A percentile compares a stretch with the other conserved stretches of the same genome.
phyloP scores from a whole-genome alignment of 768 basidiomycete genomes.

The Leccinum sublutescens region DNA sequence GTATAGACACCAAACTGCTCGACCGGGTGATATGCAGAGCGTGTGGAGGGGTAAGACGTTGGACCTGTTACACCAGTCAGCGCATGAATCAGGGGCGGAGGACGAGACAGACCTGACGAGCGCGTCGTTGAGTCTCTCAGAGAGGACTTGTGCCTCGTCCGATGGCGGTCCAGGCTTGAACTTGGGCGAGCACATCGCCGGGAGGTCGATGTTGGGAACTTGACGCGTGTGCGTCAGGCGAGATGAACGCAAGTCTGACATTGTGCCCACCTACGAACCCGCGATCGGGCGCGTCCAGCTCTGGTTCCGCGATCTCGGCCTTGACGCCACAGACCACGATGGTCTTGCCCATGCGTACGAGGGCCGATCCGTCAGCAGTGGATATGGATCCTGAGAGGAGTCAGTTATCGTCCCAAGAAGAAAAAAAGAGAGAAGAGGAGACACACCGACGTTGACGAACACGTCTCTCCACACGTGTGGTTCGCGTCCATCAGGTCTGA shows the following conservation, averaged over 20 bases:
- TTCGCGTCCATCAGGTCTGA: conserved; percentile 83
- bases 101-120: conserved; percentile 57
- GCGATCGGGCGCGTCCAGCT: conserved; percentile 65
- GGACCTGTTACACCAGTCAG: conserved; percentile 44
- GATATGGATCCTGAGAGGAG: conserved; percentile 70
- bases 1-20: conserved; percentile 91
- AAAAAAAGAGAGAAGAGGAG: not conserved
- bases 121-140: conserved; percentile 76
- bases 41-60: conserved; percentile 59
- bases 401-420: not conserved
- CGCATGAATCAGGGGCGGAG: not conserved
- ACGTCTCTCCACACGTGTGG: conserved; percentile 69
- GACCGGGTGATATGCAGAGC: conserved; percentile 78
- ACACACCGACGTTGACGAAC: conserved; percentile 76
- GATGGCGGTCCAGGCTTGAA: conserved; percentile 96
- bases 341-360: conserved; percentile 90
- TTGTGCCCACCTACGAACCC: conserved; percentile 73
- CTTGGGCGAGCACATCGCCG: conserved; percentile 87
- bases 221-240: not conserved
- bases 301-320: conserved; percentile 91
- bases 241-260: not conserved
- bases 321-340: conserved; percentile 96
- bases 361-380: conserved; percentile 89
- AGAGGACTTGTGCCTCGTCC: conserved; percentile 92
- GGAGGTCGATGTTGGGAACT: conserved; percentile 96